phyloP scores from a whole-genome alignment of 2,329 filamentous ascomycete genomes.

The Plenodomus lindquistii region DNA sequence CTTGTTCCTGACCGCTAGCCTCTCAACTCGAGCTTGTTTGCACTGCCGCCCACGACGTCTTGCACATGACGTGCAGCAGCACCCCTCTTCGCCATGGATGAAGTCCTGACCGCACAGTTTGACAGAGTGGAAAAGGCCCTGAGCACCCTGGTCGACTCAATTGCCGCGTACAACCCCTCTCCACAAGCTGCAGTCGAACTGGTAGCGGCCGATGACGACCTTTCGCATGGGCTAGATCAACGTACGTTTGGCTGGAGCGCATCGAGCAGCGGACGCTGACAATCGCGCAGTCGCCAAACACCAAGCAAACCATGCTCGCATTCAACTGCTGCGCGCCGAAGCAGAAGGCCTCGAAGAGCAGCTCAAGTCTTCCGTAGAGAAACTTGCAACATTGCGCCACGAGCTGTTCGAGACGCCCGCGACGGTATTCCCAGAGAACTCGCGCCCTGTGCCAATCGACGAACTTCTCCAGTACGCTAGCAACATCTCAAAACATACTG shows the following conservation, averaged over 20 bases:
- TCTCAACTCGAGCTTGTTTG: background rate
- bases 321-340: constrained; percentile 69
- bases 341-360: constrained; percentile 69
- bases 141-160: constrained; percentile 73
- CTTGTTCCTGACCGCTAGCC: background rate
- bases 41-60: background rate
- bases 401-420: constrained; percentile 64
- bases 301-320: constrained; percentile 72
- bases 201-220: constrained; percentile 68
- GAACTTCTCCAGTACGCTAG: constrained; percentile 78
- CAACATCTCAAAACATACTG: constrained; percentile 77
- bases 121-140: constrained; percentile 57
- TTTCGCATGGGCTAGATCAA: constrained; percentile 67
- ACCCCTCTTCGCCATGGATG: constrained; percentile 44
- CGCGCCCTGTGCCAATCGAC: constrained; percentile 63
- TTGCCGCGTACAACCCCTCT: constrained; percentile 80
- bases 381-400: constrained; percentile 72
- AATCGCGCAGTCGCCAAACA: constrained; percentile 65
- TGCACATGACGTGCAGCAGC: background rate
- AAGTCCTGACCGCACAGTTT: constrained; percentile 49
- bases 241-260: constrained; percentile 49
- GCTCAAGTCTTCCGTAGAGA: constrained; percentile 70
- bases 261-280: constrained; percentile 1
- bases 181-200: constrained; percentile 69
- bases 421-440: constrained; percentile 45